Base-by-base conservation (phyloP, 331 rosid genomes). In the Rosa hybrid region DNA sequence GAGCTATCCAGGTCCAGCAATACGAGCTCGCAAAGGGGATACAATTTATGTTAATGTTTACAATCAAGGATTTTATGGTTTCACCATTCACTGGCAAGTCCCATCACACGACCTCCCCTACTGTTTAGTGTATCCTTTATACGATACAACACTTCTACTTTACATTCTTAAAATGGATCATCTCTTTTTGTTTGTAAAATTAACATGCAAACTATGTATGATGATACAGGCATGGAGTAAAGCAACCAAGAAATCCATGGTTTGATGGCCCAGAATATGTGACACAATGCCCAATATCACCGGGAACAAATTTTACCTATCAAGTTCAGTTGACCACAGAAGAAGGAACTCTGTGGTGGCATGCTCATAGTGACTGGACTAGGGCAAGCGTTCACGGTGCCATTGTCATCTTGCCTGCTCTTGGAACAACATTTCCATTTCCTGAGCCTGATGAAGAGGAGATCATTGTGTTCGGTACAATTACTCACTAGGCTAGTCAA, bases 391-490 rank as follows among this genome's bases (percentile, higher is more conserved):
- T 57, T 57, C 64, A 57, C 6, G 64, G 64, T 21, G 30, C 64
- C 30, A 21, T 57, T 57, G 64, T 42, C n/a, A 25, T 75, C 21
- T 45, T 75, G 16, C 79, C 79, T 13, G 79, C 49, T 21, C 16
- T 46, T 42, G 70, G 56, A n/a, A 75, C 54, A n/a, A 56, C 69
- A 12, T 75, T 57, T 44, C 79, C 79, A 57, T 75, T 59, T 75
- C 79, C 79, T 7, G 46, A 23, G 8, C 71, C 79, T 7, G 70
- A 75, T 75, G 68, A 21, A 21, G 71, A 75, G 39, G 56, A 75
- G 18, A 51, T 60, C 39, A 41, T 75, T 42, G 41, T 59, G 14
- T 60, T 75, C 9, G 79, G 79, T 75, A 75, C 64, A 57, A n/a
- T 21, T 63, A n/a, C 64, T n/a, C 30, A 21, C 30, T 57, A 12